A percentile compares a stretch with the other conserved stretches of the same genome.
Conservation (phyloP, 352 stramenopile species). For the Globisporangium apiculatum region DNA sequence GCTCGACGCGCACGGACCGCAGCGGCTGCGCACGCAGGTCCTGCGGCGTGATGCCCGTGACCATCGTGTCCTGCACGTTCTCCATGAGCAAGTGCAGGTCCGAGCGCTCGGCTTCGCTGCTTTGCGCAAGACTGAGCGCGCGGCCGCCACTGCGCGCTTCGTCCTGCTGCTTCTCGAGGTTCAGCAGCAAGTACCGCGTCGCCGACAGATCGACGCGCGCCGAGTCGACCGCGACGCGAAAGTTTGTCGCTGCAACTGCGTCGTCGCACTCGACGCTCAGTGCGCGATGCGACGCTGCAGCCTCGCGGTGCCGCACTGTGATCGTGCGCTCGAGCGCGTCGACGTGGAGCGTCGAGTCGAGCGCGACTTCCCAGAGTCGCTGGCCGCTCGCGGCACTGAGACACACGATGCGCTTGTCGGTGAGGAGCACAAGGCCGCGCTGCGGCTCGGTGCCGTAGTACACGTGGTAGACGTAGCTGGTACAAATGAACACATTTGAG, state of each 20-base stretch:
- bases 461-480: slow-evolving; percentile 77
- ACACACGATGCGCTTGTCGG: slow-evolving; percentile 77
- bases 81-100: slow-evolving; percentile 76
- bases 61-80: slow-evolving; percentile 73
- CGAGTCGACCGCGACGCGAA: slow-evolving; percentile 72
- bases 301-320: slow-evolving; percentile 35
- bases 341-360: slow-evolving; percentile 73
- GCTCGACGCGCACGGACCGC: slow-evolving; percentile 71
- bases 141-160: slow-evolving; percentile 31
- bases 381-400: slow-evolving; percentile 66
- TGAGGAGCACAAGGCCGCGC: slow-evolving; percentile 67
- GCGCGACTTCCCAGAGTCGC: slow-evolving; percentile 75
- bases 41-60: slow-evolving; percentile 59
- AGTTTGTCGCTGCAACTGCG: slow-evolving; percentile 51
- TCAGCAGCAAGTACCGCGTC: slow-evolving; percentile 74
- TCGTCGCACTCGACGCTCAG: slow-evolving; percentile 76
- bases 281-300: slow-evolving; percentile 26
- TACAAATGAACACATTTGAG: background rate
- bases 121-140: slow-evolving; percentile 12
- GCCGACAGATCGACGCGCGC: slow-evolving; percentile 64
- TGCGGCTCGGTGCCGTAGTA: slow-evolving; percentile 66
- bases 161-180: slow-evolving; percentile 77
- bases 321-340: slow-evolving; percentile 28
- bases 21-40: slow-evolving; percentile 70
- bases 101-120: slow-evolving; percentile 57